Base-by-base conservation (phyloP, 805 yeast genomes). In the Wickerhamomyces tratensis region DNA sequence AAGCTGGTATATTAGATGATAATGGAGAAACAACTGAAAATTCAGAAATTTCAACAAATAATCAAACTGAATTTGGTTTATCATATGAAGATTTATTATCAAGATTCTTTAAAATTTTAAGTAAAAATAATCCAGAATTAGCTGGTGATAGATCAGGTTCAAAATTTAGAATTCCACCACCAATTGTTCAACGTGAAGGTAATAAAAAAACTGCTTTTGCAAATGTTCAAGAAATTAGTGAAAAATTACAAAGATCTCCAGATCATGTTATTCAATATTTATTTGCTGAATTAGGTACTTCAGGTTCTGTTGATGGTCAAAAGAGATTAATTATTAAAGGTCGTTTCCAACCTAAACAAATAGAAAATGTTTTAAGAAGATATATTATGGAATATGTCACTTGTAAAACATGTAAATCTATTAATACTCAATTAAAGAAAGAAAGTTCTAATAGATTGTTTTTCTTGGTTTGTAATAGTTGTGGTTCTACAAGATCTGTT, bases 251-350 rank as follows among this genome's bases (percentile, higher is more conserved):
- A 67, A 82, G 99, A 71, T 85, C 88, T 42, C 93, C 96, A 53
- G 98, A 93, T 60, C 98, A 93, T 69, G 80, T 93, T 51, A 93
- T 93, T 65, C 96, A 88, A 71, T 93, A 84, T 68, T 69, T 93
- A 67, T 93, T 93, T 68, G 97, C 98, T 1, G 99, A 93, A 71
- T 75, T 93, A 76, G 99, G 99, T 81, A 93, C 99, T 20, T 87
- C 98, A 2, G 99, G 99, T 61, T 89, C 97, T 43, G 91, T 93
- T 47, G 99, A 93, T 68, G 98, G 98, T 64, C 91, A 86, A 66
- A 86, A 88, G 73, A 83, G 98, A 68, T 78, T 93, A 64, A 88
- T 93, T 49, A 91, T 93, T 65, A 93, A 87, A 74, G 99, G 99
- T 73, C 86, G 95, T 67, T 93, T 88, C 75, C 95, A 85, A 71